Percentiles rank a stretch among this genome's conserved stretches.
These are phyloP conservation scores for Chytriomyces sp. DNA, from an alignment of 192 early-diverging fungal species.

Conservation along the genomic window DNA sequence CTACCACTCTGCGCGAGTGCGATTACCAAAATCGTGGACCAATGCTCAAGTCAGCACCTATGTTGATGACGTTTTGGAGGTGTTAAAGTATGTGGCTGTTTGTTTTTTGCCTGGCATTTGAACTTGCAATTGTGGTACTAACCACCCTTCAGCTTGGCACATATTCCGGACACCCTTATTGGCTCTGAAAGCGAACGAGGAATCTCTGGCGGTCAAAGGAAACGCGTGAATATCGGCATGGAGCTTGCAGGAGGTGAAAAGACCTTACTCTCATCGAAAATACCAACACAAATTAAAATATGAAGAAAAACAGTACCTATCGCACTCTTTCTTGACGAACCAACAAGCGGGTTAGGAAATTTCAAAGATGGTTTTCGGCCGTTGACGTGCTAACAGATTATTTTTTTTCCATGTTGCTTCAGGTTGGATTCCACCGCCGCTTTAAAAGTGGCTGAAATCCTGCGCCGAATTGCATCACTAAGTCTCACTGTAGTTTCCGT, in stretches of 20 bases:
- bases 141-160: conserved; percentile 22
- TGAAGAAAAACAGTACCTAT: conserved; percentile 61
- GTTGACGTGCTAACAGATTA: not conserved
- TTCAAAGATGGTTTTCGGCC: not conserved
- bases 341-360: conserved; percentile 67
- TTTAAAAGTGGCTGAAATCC: conserved; percentile 73
- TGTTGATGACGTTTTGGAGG: conserved; percentile 34
- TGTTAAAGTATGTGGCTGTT: conserved; percentile 10
- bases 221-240: conserved; percentile 77
- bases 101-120: not conserved
- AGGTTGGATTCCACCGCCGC: conserved; percentile 72
- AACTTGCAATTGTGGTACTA: not conserved
- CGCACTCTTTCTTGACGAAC: conserved; percentile 84
- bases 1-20: conserved; percentile 36
- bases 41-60: conserved; percentile 14
- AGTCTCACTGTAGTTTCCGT: conserved; percentile 67
- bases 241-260: conserved; percentile 65
- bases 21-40: conserved; percentile 38
- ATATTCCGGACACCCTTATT: conserved; percentile 51
- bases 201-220: conserved; percentile 85
- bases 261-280: not conserved
- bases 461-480: conserved; percentile 76
- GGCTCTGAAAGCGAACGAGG: conserved; percentile 76
- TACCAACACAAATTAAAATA: not conserved
- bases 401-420: not conserved